Evolutionary conservation across 768 basidiomycete genomes (phyloP), one percentile per base, ranked within the genome.

Genomic region (Filobasidium floriforme): DNA sequence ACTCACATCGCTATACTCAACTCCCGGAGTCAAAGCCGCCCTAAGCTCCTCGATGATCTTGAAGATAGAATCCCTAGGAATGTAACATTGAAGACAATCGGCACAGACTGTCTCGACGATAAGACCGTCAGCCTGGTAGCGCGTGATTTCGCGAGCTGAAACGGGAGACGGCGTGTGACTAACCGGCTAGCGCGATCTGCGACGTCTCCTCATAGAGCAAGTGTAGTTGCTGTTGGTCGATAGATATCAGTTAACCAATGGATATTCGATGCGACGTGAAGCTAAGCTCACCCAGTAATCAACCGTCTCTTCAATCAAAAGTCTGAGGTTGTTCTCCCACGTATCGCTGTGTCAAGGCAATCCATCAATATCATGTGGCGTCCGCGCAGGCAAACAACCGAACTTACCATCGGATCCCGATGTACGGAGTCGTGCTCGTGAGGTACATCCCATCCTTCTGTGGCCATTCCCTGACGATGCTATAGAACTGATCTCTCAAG

Each of bases 341-440:
- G 6, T 24, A 15, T 57, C 54, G 26, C 54, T 57, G 54, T 19
- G 29, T 4, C 7, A 3, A 57, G 54, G 26, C 5, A 22, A 6
- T 4, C 5, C 5, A n/a, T 15, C 54, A 57, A 26, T 6, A 19
- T 57, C 54, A 32, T 26, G 15, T 57, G 5, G 32, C 32, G 32
- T 37, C 32, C 9, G 32, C 32, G 32, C 32, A 37, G 32, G 9
- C 4, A 37, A 37, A 37, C 4, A 37, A 37, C 32, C 32, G 9
- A 37, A 32, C 54, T 57, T 6, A 57, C 54, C 54, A 57, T 57
- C 24, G 7, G 22, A 57, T 57, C 24, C 54, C 54, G 24, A 57
- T 22, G 14, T 49, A 15, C 22, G 29, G 24, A 15, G 54, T 14
- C 14, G 26, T 24, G 12, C 54, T 57, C 18, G 24, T 57, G 22